These are phyloP conservation scores for Rhizophagus sp. DNA, from an alignment of 192 early-diverging fungal species.

Conservation along the genomic window DNA sequence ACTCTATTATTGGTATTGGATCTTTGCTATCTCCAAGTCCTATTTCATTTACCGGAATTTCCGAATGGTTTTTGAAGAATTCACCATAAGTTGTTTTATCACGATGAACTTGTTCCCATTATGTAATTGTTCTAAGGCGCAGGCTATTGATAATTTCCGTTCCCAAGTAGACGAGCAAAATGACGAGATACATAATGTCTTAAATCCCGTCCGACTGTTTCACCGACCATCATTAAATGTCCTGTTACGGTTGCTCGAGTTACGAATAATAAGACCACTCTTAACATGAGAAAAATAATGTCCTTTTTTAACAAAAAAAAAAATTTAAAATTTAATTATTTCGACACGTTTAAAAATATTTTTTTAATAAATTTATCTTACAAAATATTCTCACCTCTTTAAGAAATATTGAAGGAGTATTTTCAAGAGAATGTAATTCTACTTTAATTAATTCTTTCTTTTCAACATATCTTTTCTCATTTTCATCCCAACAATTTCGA, in stretches of 20 bases:
- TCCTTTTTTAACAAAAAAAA: no score
- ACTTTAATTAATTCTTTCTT: conserved; percentile 15
- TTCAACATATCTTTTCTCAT: not conserved
- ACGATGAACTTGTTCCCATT: not conserved
- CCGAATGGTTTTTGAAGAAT: conserved; percentile 17
- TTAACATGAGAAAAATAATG: no score
- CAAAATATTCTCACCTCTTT: conserved; percentile 2
- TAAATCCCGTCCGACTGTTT: no score
- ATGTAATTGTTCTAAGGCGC: not conserved
- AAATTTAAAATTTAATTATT: no score
- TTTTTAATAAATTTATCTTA: no score
- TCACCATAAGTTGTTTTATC: not conserved
- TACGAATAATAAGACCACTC: no score
- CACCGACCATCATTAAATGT: no score
- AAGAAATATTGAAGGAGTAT: not conserved
- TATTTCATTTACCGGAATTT: conserved; percentile 17
- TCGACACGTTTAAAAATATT: no score
- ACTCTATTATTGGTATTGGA: conserved; percentile 15
- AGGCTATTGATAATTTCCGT: conserved; percentile 9
- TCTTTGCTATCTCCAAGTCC: not conserved
- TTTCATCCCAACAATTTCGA: conserved; percentile 16
- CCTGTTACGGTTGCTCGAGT: no score
- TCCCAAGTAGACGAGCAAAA: conserved; percentile 8
- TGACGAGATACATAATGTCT: conserved; percentile 24
- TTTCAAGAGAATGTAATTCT: not conserved